Evolutionary conservation across 2,329 filamentous ascomycete species (phyloP), one percentile per base, ranked within the genome.

Genomic region (Gaeumannomyces sp.): DNA sequence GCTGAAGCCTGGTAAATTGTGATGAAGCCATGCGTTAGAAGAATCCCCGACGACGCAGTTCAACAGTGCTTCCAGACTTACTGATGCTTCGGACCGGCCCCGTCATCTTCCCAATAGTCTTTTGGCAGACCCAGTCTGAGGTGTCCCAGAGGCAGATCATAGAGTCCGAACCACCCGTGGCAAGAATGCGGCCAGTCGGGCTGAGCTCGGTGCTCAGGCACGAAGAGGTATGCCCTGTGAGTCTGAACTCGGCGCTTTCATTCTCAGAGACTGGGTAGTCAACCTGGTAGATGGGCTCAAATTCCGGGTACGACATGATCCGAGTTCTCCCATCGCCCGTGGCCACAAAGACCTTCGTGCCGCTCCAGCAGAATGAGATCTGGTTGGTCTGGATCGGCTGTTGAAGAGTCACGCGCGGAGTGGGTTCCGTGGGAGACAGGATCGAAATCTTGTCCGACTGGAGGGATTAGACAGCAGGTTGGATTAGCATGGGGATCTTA

Each of bases 61-160:
- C 56, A 58, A 13, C 6, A 2, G 28, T 58, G 56, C 6, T 14
- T 25, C n/a, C 56, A 58, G 29, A 77, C 83, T 67, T 75, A 86
- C 84, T 86, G 65, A 93, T 81, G 72, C 85, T 90, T 71, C 85
- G 83, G 33, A 93, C 87, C 3, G 89, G 86, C 1, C 89, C 89
- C 13, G 83, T 81, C 79, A 91, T 89, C 70, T 85, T 82, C 50
- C 86, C 86, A 58, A 93, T 80, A 1, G 89, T 92, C 66, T 88
- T 83, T 71, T 88, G 84, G 72, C 90, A 93, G 65, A 91, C 85
- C 89, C 90, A 93, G 69, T 91, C 87, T 57, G 83, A 82, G 4
- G 90, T 93, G 71, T 93, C 90, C 88, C 90, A 94, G 3, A 94
- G 79, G 6, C 88, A 83, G 69, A 93, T 89, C 62, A 92, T 83